phyloP scores from a whole-genome alignment of 495 filamentous ascomycete species.

The Neurospora sublineolata region DNA sequence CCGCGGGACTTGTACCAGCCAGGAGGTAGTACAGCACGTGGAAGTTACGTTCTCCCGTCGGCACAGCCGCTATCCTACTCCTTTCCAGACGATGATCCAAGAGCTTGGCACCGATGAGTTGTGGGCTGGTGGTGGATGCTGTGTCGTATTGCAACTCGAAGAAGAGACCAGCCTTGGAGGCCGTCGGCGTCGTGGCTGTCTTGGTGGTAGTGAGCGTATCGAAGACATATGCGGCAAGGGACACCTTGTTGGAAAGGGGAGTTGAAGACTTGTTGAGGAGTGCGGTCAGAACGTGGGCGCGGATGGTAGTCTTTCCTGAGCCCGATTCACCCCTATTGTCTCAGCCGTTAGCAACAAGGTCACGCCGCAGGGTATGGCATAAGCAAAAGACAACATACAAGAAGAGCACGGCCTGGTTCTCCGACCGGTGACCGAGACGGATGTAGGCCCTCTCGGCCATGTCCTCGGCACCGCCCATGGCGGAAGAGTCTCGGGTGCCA shows the following conservation, averaged over 20 bases:
- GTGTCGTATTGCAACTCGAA: slow-evolving; percentile 95
- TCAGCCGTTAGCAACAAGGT: slow-evolving; percentile 13
- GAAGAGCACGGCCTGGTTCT: slow-evolving; percentile 88
- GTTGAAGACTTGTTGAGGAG: slow-evolving; percentile 81
- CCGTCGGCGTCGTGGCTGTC: slow-evolving; percentile 84
- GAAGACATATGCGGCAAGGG: slow-evolving; percentile 86
- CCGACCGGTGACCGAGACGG: slow-evolving; percentile 74
- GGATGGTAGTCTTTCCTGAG: slow-evolving; percentile 87
- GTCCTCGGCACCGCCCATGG: slow-evolving; percentile 78
- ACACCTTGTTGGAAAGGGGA: slow-evolving; percentile 82
- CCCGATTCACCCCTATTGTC: slow-evolving; percentile 75
- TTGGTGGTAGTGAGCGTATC: slow-evolving; percentile 97
- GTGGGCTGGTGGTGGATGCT: slow-evolving; percentile 63
- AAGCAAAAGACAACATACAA: slow-evolving; percentile 47
- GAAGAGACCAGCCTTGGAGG: slow-evolving; percentile 89
- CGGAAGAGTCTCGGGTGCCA: slow-evolving; percentile 76
- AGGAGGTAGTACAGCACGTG: slow-evolving; percentile 92
- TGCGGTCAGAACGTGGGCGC: slow-evolving; percentile 73
- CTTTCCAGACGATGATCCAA: slow-evolving; percentile 87
- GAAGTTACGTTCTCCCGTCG: slow-evolving; percentile 92
- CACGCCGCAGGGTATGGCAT: neutral
- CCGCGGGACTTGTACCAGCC: slow-evolving; percentile 79
- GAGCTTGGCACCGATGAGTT: slow-evolving; percentile 84
- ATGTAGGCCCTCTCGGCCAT: slow-evolving; percentile 75
- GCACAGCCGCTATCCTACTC: slow-evolving; percentile 78